These are phyloP conservation scores for Tolypocladium album DNA, from an alignment of 2,329 filamentous ascomycete genomes.

Conservation along the genomic window DNA sequence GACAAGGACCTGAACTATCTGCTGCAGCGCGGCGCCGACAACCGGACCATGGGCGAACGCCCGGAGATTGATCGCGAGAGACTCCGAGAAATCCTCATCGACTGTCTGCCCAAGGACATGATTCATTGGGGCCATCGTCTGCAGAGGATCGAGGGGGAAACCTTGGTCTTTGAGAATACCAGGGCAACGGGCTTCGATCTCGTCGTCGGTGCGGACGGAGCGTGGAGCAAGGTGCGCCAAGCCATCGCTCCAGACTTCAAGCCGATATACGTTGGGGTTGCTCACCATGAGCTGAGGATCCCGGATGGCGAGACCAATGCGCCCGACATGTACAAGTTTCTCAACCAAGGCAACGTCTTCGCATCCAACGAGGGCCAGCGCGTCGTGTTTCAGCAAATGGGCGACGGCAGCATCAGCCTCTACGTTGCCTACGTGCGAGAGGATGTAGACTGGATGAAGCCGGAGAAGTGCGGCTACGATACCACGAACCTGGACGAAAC, in stretches of 20 bases:
- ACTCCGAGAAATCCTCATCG: slow-evolving; percentile 31
- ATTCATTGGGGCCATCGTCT: slow-evolving; percentile 37
- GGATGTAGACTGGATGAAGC: slow-evolving; percentile 24
- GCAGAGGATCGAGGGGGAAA: slow-evolving; percentile 21
- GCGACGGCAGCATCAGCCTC: slow-evolving; percentile 35
- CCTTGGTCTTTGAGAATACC: slow-evolving; percentile 27
- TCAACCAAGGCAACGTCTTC: slow-evolving; percentile 38
- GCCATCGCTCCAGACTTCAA: slow-evolving; percentile 22
- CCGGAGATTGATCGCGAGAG: slow-evolving; percentile 43
- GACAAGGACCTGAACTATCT: slow-evolving; percentile 27
- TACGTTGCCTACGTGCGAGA: slow-evolving; percentile 25
- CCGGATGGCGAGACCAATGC: slow-evolving; percentile 27
- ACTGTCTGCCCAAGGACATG: slow-evolving; percentile 31
- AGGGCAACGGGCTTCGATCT: slow-evolving; percentile 26
- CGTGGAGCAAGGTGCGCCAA: slow-evolving; percentile 24
- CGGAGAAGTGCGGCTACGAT: slow-evolving; percentile 32
- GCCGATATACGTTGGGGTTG: slow-evolving; percentile 36
- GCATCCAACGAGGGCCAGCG: slow-evolving; percentile 28
- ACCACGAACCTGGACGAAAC: slow-evolving; percentile 24
- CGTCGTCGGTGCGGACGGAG: slow-evolving; percentile 24
- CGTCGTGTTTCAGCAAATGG: slow-evolving; percentile 28
- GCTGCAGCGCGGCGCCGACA: slow-evolving; percentile 17
- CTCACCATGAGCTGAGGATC: slow-evolving; percentile 29
- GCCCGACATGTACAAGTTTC: slow-evolving; percentile 29
- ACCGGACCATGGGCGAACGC: slow-evolving; percentile 16